Conservation (phyloP, 352 stramenopile genomes). For the Phytophthora hibernalis region DNA sequence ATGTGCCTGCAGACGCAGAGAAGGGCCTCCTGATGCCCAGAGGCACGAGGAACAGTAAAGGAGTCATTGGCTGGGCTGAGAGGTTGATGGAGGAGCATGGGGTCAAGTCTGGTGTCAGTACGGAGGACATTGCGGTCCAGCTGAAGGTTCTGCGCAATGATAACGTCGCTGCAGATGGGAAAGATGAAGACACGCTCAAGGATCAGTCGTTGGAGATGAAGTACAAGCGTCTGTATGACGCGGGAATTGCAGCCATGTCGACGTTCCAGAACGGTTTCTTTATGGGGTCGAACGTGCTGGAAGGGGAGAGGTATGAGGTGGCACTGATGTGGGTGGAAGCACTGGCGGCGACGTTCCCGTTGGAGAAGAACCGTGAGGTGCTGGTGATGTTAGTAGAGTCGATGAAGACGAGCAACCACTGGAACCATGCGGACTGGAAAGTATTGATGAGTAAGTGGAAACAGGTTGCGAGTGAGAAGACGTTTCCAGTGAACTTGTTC, state of each 20-base stretch:
- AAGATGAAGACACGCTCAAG: constrained; percentile 29
- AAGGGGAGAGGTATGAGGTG: constrained; percentile 70
- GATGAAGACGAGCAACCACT: constrained; percentile 51
- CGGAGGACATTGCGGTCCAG: constrained; percentile 53
- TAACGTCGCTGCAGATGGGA: constrained; percentile 27
- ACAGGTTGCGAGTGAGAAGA: constrained; percentile 40
- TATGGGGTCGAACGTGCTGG: constrained; percentile 62
- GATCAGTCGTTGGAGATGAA: constrained; percentile 69
- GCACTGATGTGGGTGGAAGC: constrained; percentile 74
- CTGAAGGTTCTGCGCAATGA: constrained; percentile 61
- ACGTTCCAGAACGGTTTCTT: constrained; percentile 83
- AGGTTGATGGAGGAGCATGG: constrained; percentile 56
- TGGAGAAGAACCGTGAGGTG: constrained; percentile 65
- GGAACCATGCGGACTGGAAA: constrained; percentile 67
- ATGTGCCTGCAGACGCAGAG: constrained; percentile 52
- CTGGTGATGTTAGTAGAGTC: constrained; percentile 50
- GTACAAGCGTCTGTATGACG: constrained; percentile 73
- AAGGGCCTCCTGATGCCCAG: constrained; percentile 37
- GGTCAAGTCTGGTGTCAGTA: constrained; percentile 59
- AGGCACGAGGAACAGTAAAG: constrained; percentile 43
- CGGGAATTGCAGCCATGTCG: constrained; percentile 66
- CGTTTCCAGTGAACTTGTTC: constrained; percentile 74
- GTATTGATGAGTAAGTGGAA: constrained; percentile 76
- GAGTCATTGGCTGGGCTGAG: constrained; percentile 74
- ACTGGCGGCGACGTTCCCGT: constrained; percentile 64